Base-by-base conservation (phyloP, 352 stramenopile genomes). In the Globisporangium viniferum region DNA sequence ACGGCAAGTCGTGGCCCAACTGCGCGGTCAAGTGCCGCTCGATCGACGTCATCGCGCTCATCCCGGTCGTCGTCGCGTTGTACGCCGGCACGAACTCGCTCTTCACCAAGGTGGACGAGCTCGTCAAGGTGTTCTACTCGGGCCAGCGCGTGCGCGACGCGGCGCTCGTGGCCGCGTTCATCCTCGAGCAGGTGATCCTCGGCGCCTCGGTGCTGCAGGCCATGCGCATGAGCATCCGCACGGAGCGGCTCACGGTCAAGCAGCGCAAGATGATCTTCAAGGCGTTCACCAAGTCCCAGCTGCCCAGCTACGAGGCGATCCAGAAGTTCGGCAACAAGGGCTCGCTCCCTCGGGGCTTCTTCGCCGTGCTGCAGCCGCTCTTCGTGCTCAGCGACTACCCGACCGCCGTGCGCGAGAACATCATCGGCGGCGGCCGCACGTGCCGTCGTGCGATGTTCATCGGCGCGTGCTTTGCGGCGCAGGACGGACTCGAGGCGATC, bases 261-360 rank as follows among this genome's bases (percentile, higher is more conserved):
- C 86, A 93, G 69, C 83, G 86, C 56, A 93, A 92, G 66, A 83
- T 90, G 22, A 92, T 93, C 66, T 93, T 92, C 64, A 93, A 93
- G 68, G 84, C 86, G 31, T 93, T 93, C 66, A 93, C 86, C 59
- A 92, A 93, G 73, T 91, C 83, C 18, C 82, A 93, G 65, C 73
- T 92, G 24, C 81, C 85, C 8, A 91, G 82, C 63, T 92, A 93
- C 71, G 80, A 93, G 44, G 86, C 84, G 27, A 92, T 93, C 62
- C 86, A 93, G 70, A 91, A 92, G 66, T 93, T 92, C 56, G 86
- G 86, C 64, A 93, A 93, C 73, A 85, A 86, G 10, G 86, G 86
- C 1, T 80, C 82, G 27, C 69, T 92, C 3, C 82, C 86, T n/a
- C 78, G 75, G 10, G 86, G 86, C 12, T 90, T 93, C 61, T 88